Percentiles rank a stretch among this genome's conserved stretches.
Conservation (phyloP, 257 asterid species). For the Ajuga chamaepitys region DNA sequence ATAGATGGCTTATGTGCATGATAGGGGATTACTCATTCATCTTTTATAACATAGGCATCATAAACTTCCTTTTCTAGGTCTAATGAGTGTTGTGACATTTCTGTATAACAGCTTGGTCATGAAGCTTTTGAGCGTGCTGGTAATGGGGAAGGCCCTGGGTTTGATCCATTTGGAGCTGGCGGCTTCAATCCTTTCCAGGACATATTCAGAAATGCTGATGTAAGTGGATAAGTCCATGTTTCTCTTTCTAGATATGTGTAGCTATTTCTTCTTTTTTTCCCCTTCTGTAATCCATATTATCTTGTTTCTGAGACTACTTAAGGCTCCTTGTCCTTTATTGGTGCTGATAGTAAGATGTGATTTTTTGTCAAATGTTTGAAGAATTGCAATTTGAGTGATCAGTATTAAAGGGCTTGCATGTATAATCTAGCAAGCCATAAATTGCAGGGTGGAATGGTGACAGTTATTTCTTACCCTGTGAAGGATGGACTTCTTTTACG, state of each 20-base stretch:
- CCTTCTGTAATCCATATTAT: background rate
- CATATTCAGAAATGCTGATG: slow-evolving; percentile 61
- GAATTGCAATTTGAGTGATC: background rate
- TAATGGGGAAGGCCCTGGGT: slow-evolving; percentile 63
- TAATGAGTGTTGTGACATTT: slow-evolving; percentile 4
- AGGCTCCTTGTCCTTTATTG: slow-evolving; percentile 1
- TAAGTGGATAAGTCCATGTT: slow-evolving; percentile 29
- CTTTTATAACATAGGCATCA: background rate
- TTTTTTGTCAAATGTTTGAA: background rate
- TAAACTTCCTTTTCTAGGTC: background rate
- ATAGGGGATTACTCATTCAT: background rate
- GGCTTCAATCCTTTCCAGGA: slow-evolving; percentile 65
- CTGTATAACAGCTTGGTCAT: slow-evolving; percentile 62
- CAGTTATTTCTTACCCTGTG: background rate
- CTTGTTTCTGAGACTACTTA: background rate
- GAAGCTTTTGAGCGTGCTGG: slow-evolving; percentile 64
- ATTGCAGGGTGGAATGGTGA: background rate
- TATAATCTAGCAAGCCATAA: background rate
- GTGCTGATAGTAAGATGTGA: background rate
- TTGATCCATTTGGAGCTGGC: slow-evolving; percentile 49
- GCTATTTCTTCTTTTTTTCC: background rate
- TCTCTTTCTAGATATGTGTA: background rate
- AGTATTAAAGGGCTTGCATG: background rate
- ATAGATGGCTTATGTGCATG: background rate
- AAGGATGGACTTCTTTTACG: background rate